These are phyloP conservation scores for Trichoderma sp. DNA, from an alignment of 2,329 filamentous ascomycete genomes.

Conservation along the genomic window DNA sequence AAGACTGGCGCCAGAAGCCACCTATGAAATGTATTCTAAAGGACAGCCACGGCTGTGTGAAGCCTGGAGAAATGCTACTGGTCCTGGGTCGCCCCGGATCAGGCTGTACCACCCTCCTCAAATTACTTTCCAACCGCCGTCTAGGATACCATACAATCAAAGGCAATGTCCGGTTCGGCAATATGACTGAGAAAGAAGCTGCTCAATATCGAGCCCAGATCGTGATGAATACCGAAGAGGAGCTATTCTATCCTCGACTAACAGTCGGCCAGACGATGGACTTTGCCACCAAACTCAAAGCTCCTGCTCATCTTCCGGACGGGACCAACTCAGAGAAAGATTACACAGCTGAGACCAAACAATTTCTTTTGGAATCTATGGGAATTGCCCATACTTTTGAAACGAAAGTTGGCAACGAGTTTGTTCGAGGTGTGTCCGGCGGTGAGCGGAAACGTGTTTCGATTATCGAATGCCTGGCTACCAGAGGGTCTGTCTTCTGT, in stretches of 20 bases:
- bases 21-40: slow-evolving; percentile 68
- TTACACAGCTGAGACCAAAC: slow-evolving; percentile 47
- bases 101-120: slow-evolving; percentile 73
- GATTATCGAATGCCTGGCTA: slow-evolving; percentile 66
- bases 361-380: slow-evolving; percentile 62
- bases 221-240: slow-evolving; percentile 74
- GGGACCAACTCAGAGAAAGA: slow-evolving; percentile 49
- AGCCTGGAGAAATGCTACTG: slow-evolving; percentile 72
- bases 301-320: slow-evolving; percentile 53
- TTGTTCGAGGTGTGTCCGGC: slow-evolving; percentile 67
- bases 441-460: slow-evolving; percentile 72
- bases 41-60: slow-evolving; percentile 68
- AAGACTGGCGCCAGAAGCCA: slow-evolving; percentile 57
- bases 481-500: slow-evolving; percentile 61
- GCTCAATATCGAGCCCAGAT: slow-evolving; percentile 61
- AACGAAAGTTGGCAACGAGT: slow-evolving; percentile 71
- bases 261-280: slow-evolving; percentile 72
- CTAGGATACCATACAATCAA: slow-evolving; percentile 60
- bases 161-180: slow-evolving; percentile 63
- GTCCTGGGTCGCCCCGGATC: slow-evolving; percentile 70
- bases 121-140: slow-evolving; percentile 68
- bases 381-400: slow-evolving; percentile 62
- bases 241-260: slow-evolving; percentile 65
- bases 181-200: slow-evolving; percentile 51
- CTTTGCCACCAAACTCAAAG: slow-evolving; percentile 67